Conservation (phyloP, 2,329 filamentous ascomycete species). For the Arachnomyces sp. region DNA sequence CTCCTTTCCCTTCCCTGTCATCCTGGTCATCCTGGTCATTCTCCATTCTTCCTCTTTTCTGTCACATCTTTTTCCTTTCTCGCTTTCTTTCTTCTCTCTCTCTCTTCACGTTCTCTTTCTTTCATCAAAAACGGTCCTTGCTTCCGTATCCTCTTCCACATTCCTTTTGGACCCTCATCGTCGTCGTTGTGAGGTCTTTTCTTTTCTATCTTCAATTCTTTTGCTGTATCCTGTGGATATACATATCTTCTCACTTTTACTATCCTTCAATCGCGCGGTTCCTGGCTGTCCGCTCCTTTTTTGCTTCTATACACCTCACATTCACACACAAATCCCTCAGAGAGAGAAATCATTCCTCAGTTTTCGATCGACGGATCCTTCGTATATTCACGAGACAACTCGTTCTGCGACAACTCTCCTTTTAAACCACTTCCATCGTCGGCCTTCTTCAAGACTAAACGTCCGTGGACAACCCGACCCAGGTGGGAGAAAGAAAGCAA, state of each 20-base stretch:
- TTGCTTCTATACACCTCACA: too few species aligned
- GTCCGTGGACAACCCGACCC: too few species aligned
- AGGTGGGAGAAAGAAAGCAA: too few species aligned
- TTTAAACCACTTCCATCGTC: too few species aligned
- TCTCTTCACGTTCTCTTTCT: constrained; percentile 13
- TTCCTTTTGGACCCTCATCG: neutral
- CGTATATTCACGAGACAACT: too few species aligned
- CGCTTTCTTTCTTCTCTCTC: constrained; percentile 19
- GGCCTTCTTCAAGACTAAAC: too few species aligned
- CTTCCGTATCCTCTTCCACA: constrained; percentile 7
- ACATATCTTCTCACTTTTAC: constrained; percentile 7
- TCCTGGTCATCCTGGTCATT: constrained; percentile 9
- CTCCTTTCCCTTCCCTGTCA: constrained; percentile 11
- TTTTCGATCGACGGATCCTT: too few species aligned
- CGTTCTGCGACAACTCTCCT: too few species aligned
- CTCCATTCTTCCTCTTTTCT: constrained; percentile 4
- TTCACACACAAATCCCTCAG: too few species aligned
- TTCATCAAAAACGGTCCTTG: constrained; percentile 6
- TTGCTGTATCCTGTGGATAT: neutral
- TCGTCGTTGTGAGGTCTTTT: constrained; percentile 1
- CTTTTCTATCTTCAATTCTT: neutral
- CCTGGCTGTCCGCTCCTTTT: too few species aligned
- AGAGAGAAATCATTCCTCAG: too few species aligned
- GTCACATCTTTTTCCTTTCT: constrained; percentile 35
- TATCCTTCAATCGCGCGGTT: too few species aligned